phyloP scores from a whole-genome alignment of 768 basidiomycete genomes.

The Pleurotus ostreatus region DNA sequence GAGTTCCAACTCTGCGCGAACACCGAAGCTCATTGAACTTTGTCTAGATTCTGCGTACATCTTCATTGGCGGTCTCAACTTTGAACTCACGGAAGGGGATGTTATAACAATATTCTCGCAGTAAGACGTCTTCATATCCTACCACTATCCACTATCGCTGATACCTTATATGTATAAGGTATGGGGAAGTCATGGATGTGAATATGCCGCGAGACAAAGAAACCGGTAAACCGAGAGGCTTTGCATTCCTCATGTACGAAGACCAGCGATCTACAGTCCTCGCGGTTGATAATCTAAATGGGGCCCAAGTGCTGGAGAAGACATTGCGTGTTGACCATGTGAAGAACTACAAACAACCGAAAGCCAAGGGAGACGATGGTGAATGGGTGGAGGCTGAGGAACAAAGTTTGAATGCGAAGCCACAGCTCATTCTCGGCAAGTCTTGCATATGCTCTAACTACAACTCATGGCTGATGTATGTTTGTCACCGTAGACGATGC shows the following conservation, averaged over 20 bases:
- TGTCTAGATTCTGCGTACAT: conserved; percentile 84
- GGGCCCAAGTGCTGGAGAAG: conserved; percentile 80
- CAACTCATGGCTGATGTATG: background rate
- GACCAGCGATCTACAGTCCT: conserved; percentile 95
- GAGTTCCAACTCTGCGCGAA: background rate
- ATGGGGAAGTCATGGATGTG: conserved; percentile 94
- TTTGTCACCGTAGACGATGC: conserved; percentile 36
- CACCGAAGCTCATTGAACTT: background rate
- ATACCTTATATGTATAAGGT: conserved; percentile 44
- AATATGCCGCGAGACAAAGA: conserved; percentile 93
- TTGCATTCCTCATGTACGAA: conserved; percentile 98
- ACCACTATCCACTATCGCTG: conserved; percentile 7
- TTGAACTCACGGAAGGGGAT: conserved; percentile 94
- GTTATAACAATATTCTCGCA: conserved; percentile 97
- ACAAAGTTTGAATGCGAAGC: conserved; percentile 85
- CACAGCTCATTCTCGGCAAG: conserved; percentile 62
- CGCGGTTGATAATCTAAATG: conserved; percentile 98
- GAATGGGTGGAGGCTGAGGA: conserved; percentile 84
- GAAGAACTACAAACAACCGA: conserved; percentile 88
- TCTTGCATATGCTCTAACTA: conserved; percentile 6
- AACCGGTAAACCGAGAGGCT: conserved; percentile 87
- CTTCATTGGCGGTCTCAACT: conserved; percentile 85
- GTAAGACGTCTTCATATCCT: conserved; percentile 40
- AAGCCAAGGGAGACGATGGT: conserved; percentile 71
- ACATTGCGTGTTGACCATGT: conserved; percentile 92